phyloP scores from a whole-genome alignment of 2,329 filamentous ascomycete genomes.

The Microcera coccophila region DNA sequence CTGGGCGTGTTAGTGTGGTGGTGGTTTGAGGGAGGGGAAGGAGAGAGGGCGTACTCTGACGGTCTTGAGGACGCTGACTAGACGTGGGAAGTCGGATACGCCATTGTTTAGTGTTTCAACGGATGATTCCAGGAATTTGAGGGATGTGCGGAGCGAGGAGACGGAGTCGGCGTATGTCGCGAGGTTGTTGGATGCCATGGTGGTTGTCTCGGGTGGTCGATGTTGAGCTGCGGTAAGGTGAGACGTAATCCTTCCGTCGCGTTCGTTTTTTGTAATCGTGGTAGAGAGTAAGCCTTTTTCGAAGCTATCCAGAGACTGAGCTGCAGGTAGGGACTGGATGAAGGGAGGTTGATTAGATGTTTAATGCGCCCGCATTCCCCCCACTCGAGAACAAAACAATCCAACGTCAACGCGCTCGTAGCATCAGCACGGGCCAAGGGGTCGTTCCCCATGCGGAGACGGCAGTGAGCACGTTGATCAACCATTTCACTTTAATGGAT shows the following conservation, averaged over 20 bases:
- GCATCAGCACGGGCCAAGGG: too few species aligned
- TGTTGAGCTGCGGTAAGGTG: slow-evolving; percentile 7
- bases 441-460: too few species aligned
- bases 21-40: neutral
- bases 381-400: too few species aligned
- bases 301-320: too few species aligned
- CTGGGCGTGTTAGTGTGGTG: slow-evolving; percentile 38
- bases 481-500: too few species aligned
- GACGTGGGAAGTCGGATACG: slow-evolving; percentile 55
- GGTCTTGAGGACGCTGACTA: slow-evolving; percentile 53
- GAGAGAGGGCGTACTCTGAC: slow-evolving; percentile 45
- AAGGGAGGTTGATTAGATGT: too few species aligned
- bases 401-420: too few species aligned
- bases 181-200: slow-evolving; percentile 24
- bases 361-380: too few species aligned
- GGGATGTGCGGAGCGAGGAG: slow-evolving; percentile 55
- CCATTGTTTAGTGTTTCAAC: slow-evolving; percentile 54
- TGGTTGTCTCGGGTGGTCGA: too few species aligned
- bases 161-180: slow-evolving; percentile 55
- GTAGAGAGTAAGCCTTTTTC: too few species aligned
- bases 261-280: slow-evolving; percentile 10
- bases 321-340: too few species aligned
- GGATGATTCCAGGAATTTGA: slow-evolving; percentile 57
- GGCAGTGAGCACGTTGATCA: too few species aligned
- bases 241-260: slow-evolving; percentile 6